Evolutionary conservation across 768 basidiomycete species (phyloP).

Genomic region (Baorangia bicolor): DNA sequence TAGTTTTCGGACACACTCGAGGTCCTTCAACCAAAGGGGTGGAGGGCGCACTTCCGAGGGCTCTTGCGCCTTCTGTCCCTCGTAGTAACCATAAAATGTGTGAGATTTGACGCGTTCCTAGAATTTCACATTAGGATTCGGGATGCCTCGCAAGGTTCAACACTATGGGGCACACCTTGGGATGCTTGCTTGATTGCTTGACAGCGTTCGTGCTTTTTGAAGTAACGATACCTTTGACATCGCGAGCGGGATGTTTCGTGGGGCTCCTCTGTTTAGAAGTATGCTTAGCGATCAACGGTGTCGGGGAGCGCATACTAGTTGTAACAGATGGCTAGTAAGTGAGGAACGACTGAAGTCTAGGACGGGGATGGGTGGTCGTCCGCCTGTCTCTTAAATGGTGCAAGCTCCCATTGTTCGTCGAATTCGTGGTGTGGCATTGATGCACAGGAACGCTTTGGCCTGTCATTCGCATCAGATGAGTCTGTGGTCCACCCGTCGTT

Average conservation of each 20-base stretch:
- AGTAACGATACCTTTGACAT: neutral
- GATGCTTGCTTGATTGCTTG: neutral
- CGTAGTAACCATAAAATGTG: slow-evolving; percentile 6
- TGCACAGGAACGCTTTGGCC: slow-evolving; percentile 6
- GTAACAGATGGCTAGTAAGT: neutral
- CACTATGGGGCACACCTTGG: slow-evolving; percentile 2
- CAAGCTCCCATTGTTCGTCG: slow-evolving; percentile 21
- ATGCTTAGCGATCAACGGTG: slow-evolving; percentile 6
- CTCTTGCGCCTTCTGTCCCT: slow-evolving; percentile 17
- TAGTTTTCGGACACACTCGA: slow-evolving; percentile 43
- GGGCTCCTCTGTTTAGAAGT: neutral
- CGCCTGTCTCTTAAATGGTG: neutral
- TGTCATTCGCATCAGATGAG: neutral
- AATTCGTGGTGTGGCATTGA: slow-evolving; percentile 1
- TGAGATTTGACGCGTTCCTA: slow-evolving; percentile 19
- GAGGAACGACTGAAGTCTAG: neutral
- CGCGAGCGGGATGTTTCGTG: slow-evolving; percentile 17
- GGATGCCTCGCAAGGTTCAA: neutral
- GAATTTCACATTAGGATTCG: neutral
- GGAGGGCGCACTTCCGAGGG: slow-evolving; percentile 39
- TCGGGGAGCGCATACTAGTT: slow-evolving; percentile 17
- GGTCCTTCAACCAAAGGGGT: slow-evolving; percentile 35
- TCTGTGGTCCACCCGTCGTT: neutral
- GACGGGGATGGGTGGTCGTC: neutral
- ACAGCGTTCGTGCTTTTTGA: slow-evolving; percentile 7